Evolutionary conservation across 352 stramenopile genomes (phyloP), one percentile per base, ranked within the genome.

Genomic region (Thraustotheca clavata): DNA sequence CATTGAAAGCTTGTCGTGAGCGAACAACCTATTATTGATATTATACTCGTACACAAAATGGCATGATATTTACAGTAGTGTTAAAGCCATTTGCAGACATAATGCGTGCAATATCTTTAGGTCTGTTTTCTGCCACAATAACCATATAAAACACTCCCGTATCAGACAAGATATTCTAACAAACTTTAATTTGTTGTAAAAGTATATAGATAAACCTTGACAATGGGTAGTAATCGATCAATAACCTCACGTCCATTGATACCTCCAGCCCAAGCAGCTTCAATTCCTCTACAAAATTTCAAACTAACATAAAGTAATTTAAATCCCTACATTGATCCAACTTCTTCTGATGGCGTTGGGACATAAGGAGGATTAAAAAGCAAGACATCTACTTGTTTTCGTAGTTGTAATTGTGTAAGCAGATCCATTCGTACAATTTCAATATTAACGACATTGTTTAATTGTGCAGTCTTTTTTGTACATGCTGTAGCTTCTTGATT

Each of bases 341-440:
- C 93, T 81, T 99, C 96, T 22, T 97, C 83, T 2, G 91, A 89
- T 5, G 94, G 89, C 22, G 96, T 99, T 24, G 96, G 94, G 50
- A 99, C 96, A 69, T 99, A 99, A 11, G 96, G 96, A 20, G 96
- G 96, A 78, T 99, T 99, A 73, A 99, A 99, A 20, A 99, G 72
- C 38, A 99, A 71, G 47, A 98, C 80, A 68, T 99, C 96, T 9
- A 99, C 77, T 49, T 71, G 65, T 65, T 87, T 68, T 55, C 79
- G 73, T 46, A 74, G 67, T 41, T 86, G 76, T 34, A 76, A 82
- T 62, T 78, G 85, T 27, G 76, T 59, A 11, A 89, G 31, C 29
- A 98, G 78, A 71, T 98, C 88, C 9, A 88, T 97, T 41, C 83
- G 79, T 50, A 94, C 73, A 12, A 93, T 72, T 46, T 95, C 77